phyloP scores from a whole-genome alignment of 139 green algal genomes.

The Tetradesmus lagerheimii region DNA sequence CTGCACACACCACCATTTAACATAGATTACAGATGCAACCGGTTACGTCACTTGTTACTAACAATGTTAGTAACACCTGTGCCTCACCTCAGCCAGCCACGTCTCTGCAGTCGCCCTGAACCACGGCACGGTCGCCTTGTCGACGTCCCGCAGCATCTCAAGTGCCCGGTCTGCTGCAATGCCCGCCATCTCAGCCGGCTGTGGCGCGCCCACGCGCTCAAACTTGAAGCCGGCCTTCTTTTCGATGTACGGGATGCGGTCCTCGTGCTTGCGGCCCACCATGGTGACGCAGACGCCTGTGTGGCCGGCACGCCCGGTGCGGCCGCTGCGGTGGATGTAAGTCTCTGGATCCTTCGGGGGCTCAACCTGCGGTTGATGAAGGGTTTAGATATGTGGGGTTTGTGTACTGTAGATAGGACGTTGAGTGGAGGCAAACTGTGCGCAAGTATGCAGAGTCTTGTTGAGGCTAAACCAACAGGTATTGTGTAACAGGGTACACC shows the following conservation, averaged over 20 bases:
- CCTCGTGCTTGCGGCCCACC: slow-evolving; percentile 81
- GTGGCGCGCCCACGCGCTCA: slow-evolving; percentile 87
- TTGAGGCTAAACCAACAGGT: no score
- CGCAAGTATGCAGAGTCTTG: no score
- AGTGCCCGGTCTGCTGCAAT: slow-evolving; percentile 81
- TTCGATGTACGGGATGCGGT: slow-evolving; percentile 87
- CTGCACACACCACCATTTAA: no score
- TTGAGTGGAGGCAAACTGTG: no score
- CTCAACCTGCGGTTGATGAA: slow-evolving; percentile 77
- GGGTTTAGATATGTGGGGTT: background rate
- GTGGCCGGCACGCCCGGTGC: slow-evolving; percentile 84
- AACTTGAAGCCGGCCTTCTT: slow-evolving; percentile 65
- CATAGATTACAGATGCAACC: no score
- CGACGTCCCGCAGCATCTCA: slow-evolving; percentile 77
- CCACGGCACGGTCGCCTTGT: slow-evolving; percentile 68
- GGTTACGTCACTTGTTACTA: background rate
- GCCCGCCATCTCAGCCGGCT: slow-evolving; percentile 91
- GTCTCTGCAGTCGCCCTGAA: slow-evolving; percentile 53
- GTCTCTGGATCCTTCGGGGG: slow-evolving; percentile 91
- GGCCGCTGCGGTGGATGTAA: slow-evolving; percentile 91
- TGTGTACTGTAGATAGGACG: background rate
- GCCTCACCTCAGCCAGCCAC: slow-evolving; percentile 28
- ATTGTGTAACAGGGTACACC: no score
- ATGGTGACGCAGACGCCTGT: slow-evolving; percentile 89
- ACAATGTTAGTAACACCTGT: background rate